These are phyloP conservation scores for Fusarium sp. DNA, from an alignment of 2,329 filamentous ascomycete genomes.

Conservation along the genomic window DNA sequence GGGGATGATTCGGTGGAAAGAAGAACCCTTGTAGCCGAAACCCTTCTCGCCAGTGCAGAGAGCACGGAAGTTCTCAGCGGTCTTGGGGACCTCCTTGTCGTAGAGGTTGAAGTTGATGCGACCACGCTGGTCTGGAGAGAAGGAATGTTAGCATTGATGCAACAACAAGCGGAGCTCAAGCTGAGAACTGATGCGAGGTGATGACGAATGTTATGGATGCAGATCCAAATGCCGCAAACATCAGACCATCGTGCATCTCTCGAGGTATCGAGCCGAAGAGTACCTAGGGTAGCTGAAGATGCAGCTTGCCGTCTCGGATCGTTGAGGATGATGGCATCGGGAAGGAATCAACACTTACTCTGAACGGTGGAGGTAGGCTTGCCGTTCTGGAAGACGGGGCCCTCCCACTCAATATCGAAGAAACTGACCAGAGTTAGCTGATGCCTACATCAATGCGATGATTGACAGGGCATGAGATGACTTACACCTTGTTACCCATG, in stretches of 20 bases:
- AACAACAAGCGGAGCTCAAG: not conserved
- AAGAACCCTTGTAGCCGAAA: constrained; percentile 82
- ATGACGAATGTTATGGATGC: constrained; percentile 12
- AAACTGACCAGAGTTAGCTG: constrained; percentile 55
- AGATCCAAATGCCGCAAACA: not conserved
- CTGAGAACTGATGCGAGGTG: constrained; percentile 1
- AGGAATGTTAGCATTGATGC: constrained; percentile 30
- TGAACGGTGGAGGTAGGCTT: constrained; percentile 62
- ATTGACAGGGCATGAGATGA: constrained; percentile 30
- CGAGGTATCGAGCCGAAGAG: not conserved
- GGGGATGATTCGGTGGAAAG: constrained; percentile 93
- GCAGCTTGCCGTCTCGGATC: not conserved
- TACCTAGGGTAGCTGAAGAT: not conserved
- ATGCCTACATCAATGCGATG: constrained; percentile 12
- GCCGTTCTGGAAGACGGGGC: constrained; percentile 71
- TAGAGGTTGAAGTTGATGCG: constrained; percentile 91
- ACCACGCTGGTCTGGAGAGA: constrained; percentile 69
- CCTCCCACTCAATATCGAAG: constrained; percentile 79
- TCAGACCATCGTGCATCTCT: not conserved
- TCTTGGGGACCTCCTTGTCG: constrained; percentile 88
- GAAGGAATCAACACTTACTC: constrained; percentile 58
- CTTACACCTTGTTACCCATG: constrained; percentile 77
- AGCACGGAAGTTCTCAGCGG: constrained; percentile 82
- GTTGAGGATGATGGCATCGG: constrained; percentile 6
- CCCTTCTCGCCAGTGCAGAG: constrained; percentile 84